Evolutionary conservation across 352 stramenopile species (phyloP).

Genomic region (Phytopythium vexans): DNA sequence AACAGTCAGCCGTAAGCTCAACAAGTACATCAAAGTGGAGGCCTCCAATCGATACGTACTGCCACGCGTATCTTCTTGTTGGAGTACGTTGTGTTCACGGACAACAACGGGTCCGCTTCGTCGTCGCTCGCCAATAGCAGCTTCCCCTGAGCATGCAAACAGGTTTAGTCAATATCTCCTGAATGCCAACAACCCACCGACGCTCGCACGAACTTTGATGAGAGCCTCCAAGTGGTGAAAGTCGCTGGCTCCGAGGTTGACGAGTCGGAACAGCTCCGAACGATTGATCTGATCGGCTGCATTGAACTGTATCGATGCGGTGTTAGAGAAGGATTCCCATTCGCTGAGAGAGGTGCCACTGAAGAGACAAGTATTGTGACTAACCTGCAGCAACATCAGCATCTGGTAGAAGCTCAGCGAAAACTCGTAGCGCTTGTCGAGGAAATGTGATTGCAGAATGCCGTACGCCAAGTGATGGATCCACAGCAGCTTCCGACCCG

Average conservation of each 20-base stretch:
- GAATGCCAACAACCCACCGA: not conserved
- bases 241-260: slow-evolving; percentile 60
- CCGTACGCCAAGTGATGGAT: slow-evolving; percentile 77
- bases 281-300: slow-evolving; percentile 31
- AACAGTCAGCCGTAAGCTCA: not conserved
- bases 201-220: slow-evolving; percentile 50
- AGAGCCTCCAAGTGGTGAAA: slow-evolving; percentile 70
- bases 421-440: slow-evolving; percentile 79
- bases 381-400: slow-evolving; percentile 68
- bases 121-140: slow-evolving; percentile 28
- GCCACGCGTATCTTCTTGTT: slow-evolving; percentile 52
- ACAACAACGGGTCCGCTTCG: slow-evolving; percentile 23
- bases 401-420: slow-evolving; percentile 85
- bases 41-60: slow-evolving; percentile 16
- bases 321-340: not conserved
- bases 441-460: slow-evolving; percentile 61
- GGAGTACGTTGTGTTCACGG: slow-evolving; percentile 43
- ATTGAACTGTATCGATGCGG: slow-evolving; percentile 59
- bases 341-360: not conserved
- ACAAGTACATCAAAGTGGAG: not conserved
- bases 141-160: slow-evolving; percentile 25
- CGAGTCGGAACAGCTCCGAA: slow-evolving; percentile 34
- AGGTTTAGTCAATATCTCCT: not conserved
- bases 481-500: slow-evolving; percentile 74
- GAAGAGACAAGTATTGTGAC: not conserved